Conservation (phyloP, 2,329 filamentous ascomycete genomes). For the Pseudogymnoascus sp. region DNA sequence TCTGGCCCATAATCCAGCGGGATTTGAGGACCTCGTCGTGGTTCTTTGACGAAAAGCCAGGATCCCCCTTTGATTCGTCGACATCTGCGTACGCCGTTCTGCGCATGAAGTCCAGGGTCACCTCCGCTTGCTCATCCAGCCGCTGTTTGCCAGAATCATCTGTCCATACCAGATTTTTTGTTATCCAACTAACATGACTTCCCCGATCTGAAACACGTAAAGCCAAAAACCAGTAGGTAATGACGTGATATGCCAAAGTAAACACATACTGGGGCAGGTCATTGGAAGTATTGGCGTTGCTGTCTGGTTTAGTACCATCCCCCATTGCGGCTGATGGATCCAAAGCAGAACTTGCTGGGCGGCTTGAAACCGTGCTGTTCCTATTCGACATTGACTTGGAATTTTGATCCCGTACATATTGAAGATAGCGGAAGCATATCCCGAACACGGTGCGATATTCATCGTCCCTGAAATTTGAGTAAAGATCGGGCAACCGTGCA, state of each 20-base stretch:
- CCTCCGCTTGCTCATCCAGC: conserved; percentile 85
- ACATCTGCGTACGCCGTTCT: conserved; percentile 78
- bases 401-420: conserved; percentile 67
- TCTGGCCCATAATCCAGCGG: conserved; percentile 66
- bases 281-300: conserved; percentile 46
- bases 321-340: conserved; percentile 26
- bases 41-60: conserved; percentile 53
- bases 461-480: conserved; percentile 81
- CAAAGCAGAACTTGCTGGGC: conserved; percentile 17
- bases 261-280: conserved; percentile 91
- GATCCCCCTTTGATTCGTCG: conserved; percentile 63
- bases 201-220: conserved; percentile 76
- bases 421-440: conserved; percentile 87
- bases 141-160: conserved; percentile 66
- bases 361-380: conserved; percentile 30
- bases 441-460: conserved; percentile 93
- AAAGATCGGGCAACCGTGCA: conserved; percentile 74
- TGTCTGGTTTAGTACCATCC: conserved; percentile 34
- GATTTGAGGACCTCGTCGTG: conserved; percentile 61
- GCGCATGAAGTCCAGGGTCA: conserved; percentile 93
- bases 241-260: conserved; percentile 86
- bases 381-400: conserved; percentile 29
- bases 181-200: conserved; percentile 83
- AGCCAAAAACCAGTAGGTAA: conserved; percentile 94
- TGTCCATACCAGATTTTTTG: conserved; percentile 69